phyloP scores from a whole-genome alignment of 2,329 filamentous ascomycete species.

The Thielaviopsis musarum region DNA sequence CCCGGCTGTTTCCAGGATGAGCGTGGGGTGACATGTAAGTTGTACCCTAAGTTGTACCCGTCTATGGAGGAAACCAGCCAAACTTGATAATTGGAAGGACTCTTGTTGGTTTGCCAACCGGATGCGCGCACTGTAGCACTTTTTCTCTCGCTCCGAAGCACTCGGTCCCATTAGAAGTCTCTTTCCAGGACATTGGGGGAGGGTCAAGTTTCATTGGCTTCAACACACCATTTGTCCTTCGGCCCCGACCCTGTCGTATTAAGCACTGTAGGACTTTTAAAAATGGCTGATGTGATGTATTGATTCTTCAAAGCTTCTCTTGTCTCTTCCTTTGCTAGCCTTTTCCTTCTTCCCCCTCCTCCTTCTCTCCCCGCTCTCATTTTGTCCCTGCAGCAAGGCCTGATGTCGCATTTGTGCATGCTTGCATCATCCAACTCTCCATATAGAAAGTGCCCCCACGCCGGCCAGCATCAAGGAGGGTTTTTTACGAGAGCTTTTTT shows the following conservation, averaged over 20 bases:
- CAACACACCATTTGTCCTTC: not conserved
- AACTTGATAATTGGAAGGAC: not conserved
- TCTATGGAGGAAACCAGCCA: not conserved
- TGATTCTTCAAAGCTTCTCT: not conserved
- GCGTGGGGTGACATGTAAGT: not conserved
- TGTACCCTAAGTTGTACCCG: too few relatives aligned
- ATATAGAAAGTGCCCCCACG: not conserved
- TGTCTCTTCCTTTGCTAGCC: not conserved
- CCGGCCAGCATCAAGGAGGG: not conserved
- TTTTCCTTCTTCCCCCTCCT: too few relatives aligned
- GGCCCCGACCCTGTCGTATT: not conserved
- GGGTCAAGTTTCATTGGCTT: not conserved
- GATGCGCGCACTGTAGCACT: not conserved
- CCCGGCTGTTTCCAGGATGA: not conserved
- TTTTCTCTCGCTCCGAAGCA: not conserved
- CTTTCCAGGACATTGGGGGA: not conserved
- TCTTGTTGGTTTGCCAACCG: not conserved
- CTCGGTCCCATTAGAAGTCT: not conserved
- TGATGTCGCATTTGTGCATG: not conserved
- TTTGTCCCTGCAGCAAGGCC: not conserved
- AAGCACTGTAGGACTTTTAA: too few relatives aligned
- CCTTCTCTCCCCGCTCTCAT: not conserved
- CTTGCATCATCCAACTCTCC: not conserved
- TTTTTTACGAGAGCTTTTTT: not conserved
- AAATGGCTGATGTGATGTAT: not conserved